Evolutionary conservation across 2,329 filamentous ascomycete genomes (phyloP).

Genomic region (Rutstroemia sp.): DNA sequence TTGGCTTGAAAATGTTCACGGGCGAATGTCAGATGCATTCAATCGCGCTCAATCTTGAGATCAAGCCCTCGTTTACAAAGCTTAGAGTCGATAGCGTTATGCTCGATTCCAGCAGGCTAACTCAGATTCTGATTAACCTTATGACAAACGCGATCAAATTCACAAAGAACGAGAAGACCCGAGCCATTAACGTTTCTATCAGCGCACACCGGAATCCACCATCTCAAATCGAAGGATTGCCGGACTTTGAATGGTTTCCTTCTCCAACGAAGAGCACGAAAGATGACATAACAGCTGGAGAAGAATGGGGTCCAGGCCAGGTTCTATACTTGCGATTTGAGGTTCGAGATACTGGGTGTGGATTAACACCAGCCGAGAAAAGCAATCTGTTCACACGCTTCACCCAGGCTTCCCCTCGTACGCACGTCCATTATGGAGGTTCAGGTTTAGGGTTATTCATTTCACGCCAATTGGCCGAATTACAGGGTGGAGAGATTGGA

Average conservation of each 20-base stretch:
- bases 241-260: constrained; percentile 30
- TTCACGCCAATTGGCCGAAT: constrained; percentile 66
- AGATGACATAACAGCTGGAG: constrained; percentile 19
- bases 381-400: constrained; percentile 72
- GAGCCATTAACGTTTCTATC: constrained; percentile 37
- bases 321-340: constrained; percentile 65
- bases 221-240: constrained; percentile 40
- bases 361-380: constrained; percentile 63
- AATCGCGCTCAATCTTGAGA: constrained; percentile 61
- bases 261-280: constrained; percentile 25
- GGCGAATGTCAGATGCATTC: constrained; percentile 64
- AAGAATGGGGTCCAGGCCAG: constrained; percentile 62
- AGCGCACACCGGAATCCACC: constrained; percentile 23
- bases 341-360: constrained; percentile 71
- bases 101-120: constrained; percentile 67
- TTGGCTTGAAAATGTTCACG: constrained; percentile 72
- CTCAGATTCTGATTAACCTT: constrained; percentile 76
- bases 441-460: constrained; percentile 77
- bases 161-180: constrained; percentile 57
- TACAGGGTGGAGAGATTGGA: constrained; percentile 76
- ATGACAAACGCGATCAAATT: constrained; percentile 81
- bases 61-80: constrained; percentile 59
- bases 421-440: constrained; percentile 76
- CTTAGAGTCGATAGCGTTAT: constrained; percentile 64
- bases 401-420: constrained; percentile 64